A percentile compares a stretch with the other conserved stretches of the same genome.
phyloP scores from a whole-genome alignment of 768 basidiomycete species.

The Rhizopogon roseolus region DNA sequence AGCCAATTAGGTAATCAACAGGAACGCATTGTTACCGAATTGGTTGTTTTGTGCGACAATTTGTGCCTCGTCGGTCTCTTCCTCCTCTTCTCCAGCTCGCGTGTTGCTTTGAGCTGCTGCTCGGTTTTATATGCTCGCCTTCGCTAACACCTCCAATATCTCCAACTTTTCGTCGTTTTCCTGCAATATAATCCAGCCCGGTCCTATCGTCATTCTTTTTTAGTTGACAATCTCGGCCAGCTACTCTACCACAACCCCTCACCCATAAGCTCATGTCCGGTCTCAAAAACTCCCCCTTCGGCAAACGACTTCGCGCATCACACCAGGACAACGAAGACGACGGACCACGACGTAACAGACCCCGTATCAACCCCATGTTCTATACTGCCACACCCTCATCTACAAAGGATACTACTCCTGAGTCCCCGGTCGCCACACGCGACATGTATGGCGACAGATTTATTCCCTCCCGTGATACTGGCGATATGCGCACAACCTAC shows the following conservation, averaged over 20 bases:
- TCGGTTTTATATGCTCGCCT: no score
- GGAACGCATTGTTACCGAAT: no score
- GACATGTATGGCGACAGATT: slow-evolving; percentile 54
- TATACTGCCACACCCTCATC: slow-evolving; percentile 35
- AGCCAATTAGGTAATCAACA: no score
- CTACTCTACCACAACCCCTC: neutral
- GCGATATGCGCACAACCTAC: slow-evolving; percentile 59
- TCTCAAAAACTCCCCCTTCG: slow-evolving; percentile 82
- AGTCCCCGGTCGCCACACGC: slow-evolving; percentile 29
- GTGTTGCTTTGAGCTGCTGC: no score
- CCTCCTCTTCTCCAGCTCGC: no score
- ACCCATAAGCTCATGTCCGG: slow-evolving; percentile 48
- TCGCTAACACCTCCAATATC: no score
- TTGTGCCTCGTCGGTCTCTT: no score
- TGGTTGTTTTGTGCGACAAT: no score
- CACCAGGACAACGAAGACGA: slow-evolving; percentile 57
- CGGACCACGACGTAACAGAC: slow-evolving; percentile 47
- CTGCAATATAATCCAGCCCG: no score
- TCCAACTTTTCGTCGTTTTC: no score
- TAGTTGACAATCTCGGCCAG: no score
- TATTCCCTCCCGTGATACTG: slow-evolving; percentile 55
- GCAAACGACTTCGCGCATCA: slow-evolving; percentile 73
- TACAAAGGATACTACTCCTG: slow-evolving; percentile 51
- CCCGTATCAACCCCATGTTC: slow-evolving; percentile 51
- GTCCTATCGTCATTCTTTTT: no score